These are phyloP conservation scores for Psilocybe mexicana DNA, from an alignment of 1,284 basidiomycete species.

Conservation along the genomic window DNA sequence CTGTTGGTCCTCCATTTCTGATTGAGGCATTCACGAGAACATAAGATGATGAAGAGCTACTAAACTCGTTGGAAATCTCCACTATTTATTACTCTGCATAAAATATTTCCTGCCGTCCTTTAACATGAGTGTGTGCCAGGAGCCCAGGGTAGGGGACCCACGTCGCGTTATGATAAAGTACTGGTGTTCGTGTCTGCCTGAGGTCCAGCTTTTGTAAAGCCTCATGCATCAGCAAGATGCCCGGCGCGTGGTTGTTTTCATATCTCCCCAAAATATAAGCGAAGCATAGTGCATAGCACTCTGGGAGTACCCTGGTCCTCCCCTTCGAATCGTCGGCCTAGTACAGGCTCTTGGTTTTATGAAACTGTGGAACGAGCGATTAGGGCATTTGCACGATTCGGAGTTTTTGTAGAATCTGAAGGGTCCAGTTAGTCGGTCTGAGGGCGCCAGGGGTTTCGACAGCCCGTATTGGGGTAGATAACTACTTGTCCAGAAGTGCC, in stretches of 20 bases:
- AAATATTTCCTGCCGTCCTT: neutral
- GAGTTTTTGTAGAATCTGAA: too few species aligned
- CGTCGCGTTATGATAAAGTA: neutral
- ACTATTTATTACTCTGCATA: neutral
- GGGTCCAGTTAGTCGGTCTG: too few species aligned
- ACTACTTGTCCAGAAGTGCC: too few species aligned
- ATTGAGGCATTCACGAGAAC: neutral
- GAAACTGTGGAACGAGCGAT: too few species aligned
- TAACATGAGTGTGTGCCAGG: neutral
- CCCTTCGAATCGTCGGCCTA: too few species aligned
- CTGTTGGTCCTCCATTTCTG: neutral
- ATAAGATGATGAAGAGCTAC: neutral
- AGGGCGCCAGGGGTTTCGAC: too few species aligned
- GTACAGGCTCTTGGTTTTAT: too few species aligned
- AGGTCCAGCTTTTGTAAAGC: neutral
- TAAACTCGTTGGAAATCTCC: neutral
- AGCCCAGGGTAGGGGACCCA: neutral
- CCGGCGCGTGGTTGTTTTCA: neutral
- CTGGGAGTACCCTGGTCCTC: too few species aligned
- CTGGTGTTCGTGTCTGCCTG: neutral
- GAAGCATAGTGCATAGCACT: too few species aligned
- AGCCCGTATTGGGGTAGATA: too few species aligned
- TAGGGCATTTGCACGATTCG: too few species aligned
- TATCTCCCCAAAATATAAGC: neutral
- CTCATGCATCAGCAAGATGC: neutral